A percentile compares a stretch with the other conserved stretches of the same genome.
Conservation (phyloP, 805 yeast genomes). For the Wickerhamiella hasegawae region DNA sequence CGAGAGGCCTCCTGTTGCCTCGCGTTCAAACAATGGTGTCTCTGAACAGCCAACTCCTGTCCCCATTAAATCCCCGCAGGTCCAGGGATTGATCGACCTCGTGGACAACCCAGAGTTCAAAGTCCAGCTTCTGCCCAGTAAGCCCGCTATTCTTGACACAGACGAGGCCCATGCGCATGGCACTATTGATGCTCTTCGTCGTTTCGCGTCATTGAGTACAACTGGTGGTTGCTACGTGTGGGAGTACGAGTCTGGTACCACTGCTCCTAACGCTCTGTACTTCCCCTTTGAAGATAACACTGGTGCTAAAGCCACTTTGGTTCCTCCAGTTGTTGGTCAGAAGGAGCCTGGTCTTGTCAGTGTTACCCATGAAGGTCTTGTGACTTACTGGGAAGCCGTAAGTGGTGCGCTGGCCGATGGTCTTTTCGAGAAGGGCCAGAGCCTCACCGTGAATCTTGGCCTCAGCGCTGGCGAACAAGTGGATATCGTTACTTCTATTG, state of each 20-base stretch:
- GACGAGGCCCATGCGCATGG: constrained; percentile 22
- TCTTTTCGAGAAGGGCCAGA: constrained; percentile 26
- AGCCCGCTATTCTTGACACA: constrained; percentile 29
- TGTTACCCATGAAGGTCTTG: constrained; percentile 40
- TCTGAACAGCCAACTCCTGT: too few relatives aligned
- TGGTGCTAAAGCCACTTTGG: constrained; percentile 29
- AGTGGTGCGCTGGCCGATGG: constrained; percentile 54
- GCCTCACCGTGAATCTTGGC: constrained; percentile 25
- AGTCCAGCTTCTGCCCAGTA: constrained; percentile 39
- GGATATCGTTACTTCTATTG: constrained; percentile 40
- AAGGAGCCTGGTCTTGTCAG: constrained; percentile 55
- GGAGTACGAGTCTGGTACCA: constrained; percentile 48
- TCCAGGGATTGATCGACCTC: too few relatives aligned
- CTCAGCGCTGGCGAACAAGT: constrained; percentile 39
- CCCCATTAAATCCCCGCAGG: too few relatives aligned
- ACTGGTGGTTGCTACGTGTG: constrained; percentile 46
- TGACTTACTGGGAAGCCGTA: constrained; percentile 60
- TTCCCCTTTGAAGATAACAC: constrained; percentile 18
- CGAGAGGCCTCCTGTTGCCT: too few relatives aligned
- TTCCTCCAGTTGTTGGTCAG: constrained; percentile 38
- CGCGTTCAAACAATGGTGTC: too few relatives aligned
- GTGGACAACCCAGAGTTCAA: constrained; percentile 44
- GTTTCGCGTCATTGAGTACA: constrained; percentile 34
- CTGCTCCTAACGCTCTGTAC: constrained; percentile 39
- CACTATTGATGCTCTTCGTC: constrained; percentile 31